Evolutionary conservation across 2,329 filamentous ascomycete genomes (phyloP), one percentile per base, ranked within the genome.

Genomic region (Calonectria pauciramosa): DNA sequence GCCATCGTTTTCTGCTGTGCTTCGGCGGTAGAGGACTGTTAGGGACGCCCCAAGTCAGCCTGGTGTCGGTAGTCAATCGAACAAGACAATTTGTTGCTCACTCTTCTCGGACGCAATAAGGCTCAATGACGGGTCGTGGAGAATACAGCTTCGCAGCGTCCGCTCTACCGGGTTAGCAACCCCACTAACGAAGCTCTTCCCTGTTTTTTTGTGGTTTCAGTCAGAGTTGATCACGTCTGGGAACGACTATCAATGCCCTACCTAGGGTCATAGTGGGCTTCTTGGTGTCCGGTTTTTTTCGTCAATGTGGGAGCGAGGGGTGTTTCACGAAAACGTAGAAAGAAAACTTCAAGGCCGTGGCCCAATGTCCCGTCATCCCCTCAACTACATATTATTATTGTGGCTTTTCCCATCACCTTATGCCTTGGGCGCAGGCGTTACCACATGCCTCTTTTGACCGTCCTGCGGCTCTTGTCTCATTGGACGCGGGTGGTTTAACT

Each of bases 121-220:
- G 49, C 77, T 77, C 72, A 80, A 23, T 3, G 76, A 78, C 3
- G 79, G 73, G 49, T 80, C 79, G 32, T 72, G 56, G 14, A 80
- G 78, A n/a, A 80, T 77, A 28, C 77, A 80, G 36, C 78, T 79
- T 67, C 78, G 72, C 32, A 80, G 69, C 4, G 71, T 76, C 54
- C 73, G 67, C 72, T 80, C 76, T 18, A 80, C 79, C 0, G 78
- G 70, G 51, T 75, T 77, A 23, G 73, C 23, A 13, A 78, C 76
- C 20, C 76, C 78, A 71, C 54, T 74, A 56, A 80, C 78, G 65
- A 80, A 80, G 64, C 77, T 80, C 73, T 80, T 80, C 16, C 79
- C 79, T 80, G 10, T 38, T 26, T 51, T 65, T 36, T 38, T 14
- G 56, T 30, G 18, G 65, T 72, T 36, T 75, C 60, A 75, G 73